A percentile compares a stretch with the other conserved stretches of the same genome.
These are phyloP conservation scores for Rosa hybrid DNA, from an alignment of 331 rosid genomes.

Conservation along the genomic window DNA sequence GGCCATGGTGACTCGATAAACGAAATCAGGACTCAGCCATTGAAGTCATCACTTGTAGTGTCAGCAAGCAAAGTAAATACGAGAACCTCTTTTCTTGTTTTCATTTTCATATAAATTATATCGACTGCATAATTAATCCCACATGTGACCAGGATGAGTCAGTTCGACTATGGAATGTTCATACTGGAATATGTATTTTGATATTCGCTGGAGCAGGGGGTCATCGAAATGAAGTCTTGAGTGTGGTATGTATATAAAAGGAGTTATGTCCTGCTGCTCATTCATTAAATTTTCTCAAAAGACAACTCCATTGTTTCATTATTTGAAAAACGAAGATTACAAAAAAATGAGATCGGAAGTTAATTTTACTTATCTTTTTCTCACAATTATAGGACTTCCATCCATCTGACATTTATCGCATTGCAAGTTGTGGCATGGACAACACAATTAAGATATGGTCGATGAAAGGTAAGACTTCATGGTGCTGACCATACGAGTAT, in stretches of 20 bases:
- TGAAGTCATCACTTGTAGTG: constrained; percentile 78
- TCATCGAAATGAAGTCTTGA: constrained; percentile 95
- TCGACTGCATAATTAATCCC: constrained; percentile 32
- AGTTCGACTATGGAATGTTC: constrained; percentile 91
- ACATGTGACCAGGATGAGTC: constrained; percentile 80
- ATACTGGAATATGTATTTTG: constrained; percentile 92
- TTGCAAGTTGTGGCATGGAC: constrained; percentile 99
- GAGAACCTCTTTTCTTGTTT: neutral
- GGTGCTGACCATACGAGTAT: neutral
- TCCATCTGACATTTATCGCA: constrained; percentile 80
- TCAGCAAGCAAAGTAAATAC: constrained; percentile 88
- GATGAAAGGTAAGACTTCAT: constrained; percentile 69
- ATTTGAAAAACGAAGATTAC: neutral
- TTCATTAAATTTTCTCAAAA: neutral
- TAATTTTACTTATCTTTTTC: constrained; percentile 23
- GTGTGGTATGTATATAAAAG: constrained; percentile 69
- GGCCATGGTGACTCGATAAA: constrained; percentile 97
- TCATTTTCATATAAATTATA: neutral
- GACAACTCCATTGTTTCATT: neutral
- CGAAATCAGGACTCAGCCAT: constrained; percentile 87
- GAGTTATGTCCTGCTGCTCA: constrained; percentile 4
- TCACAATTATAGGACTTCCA: constrained; percentile 75
- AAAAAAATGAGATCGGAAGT: constrained; percentile 15
- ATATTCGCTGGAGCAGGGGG: constrained; percentile 97
- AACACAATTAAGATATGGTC: constrained; percentile 97